A percentile compares a stretch with the other conserved stretches of the same genome.
These are phyloP conservation scores for Citrus reticulata DNA, from an alignment of 345 rosid genomes.

Conservation along the genomic window DNA sequence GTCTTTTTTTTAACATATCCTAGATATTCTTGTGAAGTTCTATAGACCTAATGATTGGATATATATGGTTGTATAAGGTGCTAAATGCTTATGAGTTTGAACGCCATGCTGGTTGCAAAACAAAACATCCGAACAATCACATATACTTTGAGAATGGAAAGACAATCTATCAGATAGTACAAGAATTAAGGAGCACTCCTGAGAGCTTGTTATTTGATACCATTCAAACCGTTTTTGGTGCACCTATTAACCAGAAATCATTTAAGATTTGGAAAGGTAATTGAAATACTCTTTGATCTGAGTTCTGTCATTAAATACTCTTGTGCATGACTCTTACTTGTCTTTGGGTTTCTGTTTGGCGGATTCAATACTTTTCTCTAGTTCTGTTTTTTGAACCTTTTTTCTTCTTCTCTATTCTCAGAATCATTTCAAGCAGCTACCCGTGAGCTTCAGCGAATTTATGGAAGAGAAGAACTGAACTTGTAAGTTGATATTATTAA, in stretches of 20 bases:
- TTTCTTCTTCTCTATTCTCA: constrained; percentile 17
- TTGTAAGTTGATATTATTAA: constrained; percentile 15
- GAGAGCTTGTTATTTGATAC: constrained; percentile 68
- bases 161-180: constrained; percentile 93
- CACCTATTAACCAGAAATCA: constrained; percentile 88
- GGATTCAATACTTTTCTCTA: not conserved
- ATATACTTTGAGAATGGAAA: constrained; percentile 92
- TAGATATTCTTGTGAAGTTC: not conserved
- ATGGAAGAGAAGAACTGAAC: constrained; percentile 71
- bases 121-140: constrained; percentile 96
- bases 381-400: not conserved
- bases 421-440: constrained; percentile 92
- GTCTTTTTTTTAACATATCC: constrained; percentile 14
- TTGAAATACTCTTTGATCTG: not conserved
- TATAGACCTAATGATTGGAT: not conserved
- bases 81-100: constrained; percentile 89
- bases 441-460: constrained; percentile 84
- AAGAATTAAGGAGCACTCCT: constrained; percentile 79
- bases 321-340: not conserved
- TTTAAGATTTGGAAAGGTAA: constrained; percentile 92
- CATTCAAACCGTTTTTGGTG: constrained; percentile 74
- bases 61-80: constrained; percentile 39
- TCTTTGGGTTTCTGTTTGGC: not conserved
- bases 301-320: not conserved
- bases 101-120: constrained; percentile 88